A percentile compares a stretch with the other conserved stretches of the same genome.
Conservation (phyloP, 768 basidiomycete species). For the Macrocybe gigantea region DNA sequence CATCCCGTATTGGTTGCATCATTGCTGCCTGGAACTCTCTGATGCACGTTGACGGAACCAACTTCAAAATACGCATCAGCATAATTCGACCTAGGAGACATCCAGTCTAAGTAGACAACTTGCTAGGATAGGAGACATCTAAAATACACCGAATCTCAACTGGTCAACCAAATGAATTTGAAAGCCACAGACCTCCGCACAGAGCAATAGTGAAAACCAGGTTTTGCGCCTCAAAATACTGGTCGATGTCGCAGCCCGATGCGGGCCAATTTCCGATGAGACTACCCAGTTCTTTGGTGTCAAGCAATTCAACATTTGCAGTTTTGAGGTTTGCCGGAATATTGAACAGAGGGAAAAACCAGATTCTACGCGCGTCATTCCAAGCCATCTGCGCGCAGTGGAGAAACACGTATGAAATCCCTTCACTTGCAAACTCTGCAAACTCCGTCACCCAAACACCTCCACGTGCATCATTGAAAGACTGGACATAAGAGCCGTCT, state of each 20-base stretch:
- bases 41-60: constrained; percentile 46
- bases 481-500: constrained; percentile 54
- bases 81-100: constrained; percentile 60
- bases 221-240: constrained; percentile 56
- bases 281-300: constrained; percentile 54
- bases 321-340: constrained; percentile 41
- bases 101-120: constrained; percentile 41
- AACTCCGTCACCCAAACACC: constrained; percentile 76
- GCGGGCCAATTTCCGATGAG: constrained; percentile 67
- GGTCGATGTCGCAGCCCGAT: constrained; percentile 43
- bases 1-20: constrained; percentile 16
- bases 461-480: constrained; percentile 60
- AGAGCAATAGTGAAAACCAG: constrained; percentile 73
- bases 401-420: constrained; percentile 48
- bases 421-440: constrained; percentile 34
- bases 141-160: not conserved
- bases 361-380: constrained; percentile 31
- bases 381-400: too few species aligned
- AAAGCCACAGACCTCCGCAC: constrained; percentile 42
- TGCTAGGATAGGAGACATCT: not conserved
- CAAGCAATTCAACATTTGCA: constrained; percentile 41
- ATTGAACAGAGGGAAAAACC: constrained; percentile 55
- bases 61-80: constrained; percentile 72
- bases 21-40: constrained; percentile 11
- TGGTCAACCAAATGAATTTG: too few species aligned